Conservation (phyloP, 2,329 filamentous ascomycete genomes). For the Zymoseptoria tritici region DNA sequence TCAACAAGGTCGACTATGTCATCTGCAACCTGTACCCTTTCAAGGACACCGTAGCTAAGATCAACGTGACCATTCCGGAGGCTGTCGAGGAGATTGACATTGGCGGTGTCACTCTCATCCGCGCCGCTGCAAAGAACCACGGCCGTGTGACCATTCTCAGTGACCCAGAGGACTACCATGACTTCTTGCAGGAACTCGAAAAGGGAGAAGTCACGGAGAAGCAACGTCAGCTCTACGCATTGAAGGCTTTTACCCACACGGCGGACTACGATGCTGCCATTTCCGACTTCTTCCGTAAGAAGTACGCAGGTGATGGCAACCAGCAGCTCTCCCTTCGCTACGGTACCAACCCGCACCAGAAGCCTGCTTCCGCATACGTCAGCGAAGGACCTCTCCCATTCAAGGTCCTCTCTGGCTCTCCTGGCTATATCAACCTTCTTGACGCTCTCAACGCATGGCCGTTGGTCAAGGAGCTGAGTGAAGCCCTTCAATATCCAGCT, state of each 20-base stretch:
- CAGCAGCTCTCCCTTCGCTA: constrained; percentile 86
- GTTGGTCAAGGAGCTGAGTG: constrained; percentile 89
- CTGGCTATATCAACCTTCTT: constrained; percentile 94
- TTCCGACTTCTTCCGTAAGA: constrained; percentile 93
- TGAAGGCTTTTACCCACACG: constrained; percentile 98
- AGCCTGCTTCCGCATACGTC: constrained; percentile 81
- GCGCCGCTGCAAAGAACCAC: constrained; percentile 97
- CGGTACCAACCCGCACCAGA: constrained; percentile 96
- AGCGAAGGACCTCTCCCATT: constrained; percentile 73
- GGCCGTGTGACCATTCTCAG: constrained; percentile 89
- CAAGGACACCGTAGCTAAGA: constrained; percentile 95
- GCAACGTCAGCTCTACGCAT: constrained; percentile 79
- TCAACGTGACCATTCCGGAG: constrained; percentile 93
- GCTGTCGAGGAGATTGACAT: constrained; percentile 99
- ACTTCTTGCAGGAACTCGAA: constrained; percentile 86
- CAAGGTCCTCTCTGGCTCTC: constrained; percentile 81
- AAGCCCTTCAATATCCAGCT: constrained; percentile 77
- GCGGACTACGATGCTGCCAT: constrained; percentile 95
- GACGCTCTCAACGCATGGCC: constrained; percentile 97
- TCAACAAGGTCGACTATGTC: constrained; percentile 89
- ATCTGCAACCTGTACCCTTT: constrained; percentile 98
- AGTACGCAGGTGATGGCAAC: constrained; percentile 78
- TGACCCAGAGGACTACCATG: constrained; percentile 86
- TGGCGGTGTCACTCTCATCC: constrained; percentile 90
- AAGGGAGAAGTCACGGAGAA: constrained; percentile 76